Evolutionary conservation across 306 rosid genomes (phyloP).

Genomic region (Fragaria ananassa): DNA sequence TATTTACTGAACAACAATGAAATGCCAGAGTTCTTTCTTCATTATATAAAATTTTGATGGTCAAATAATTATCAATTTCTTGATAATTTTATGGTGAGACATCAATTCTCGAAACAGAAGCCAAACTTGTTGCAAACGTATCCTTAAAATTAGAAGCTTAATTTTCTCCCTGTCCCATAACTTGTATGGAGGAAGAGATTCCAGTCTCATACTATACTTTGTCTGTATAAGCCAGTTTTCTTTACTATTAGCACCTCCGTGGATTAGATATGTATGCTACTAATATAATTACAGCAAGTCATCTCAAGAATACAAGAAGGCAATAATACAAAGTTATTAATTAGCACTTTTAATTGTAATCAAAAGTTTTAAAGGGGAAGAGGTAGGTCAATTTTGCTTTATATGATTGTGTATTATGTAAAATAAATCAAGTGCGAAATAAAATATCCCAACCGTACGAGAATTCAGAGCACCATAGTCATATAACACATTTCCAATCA

Average conservation of each 20-base stretch:
- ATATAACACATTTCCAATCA: neutral
- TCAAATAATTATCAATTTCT: neutral
- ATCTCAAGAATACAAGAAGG: neutral
- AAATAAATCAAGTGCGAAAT: neutral
- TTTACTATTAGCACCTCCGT: neutral
- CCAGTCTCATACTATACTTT: neutral
- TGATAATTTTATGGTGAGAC: neutral
- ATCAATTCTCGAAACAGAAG: neutral
- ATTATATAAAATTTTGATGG: neutral
- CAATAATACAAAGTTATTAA: neutral
- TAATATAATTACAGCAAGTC: too few relatives aligned
- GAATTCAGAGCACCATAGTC: neutral
- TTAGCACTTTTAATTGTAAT: neutral
- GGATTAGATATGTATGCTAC: neutral
- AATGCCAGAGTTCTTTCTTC: neutral
- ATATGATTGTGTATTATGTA: neutral
- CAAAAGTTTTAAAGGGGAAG: neutral
- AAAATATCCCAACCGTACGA: neutral
- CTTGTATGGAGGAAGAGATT: neutral
- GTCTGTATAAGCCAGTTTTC: neutral
- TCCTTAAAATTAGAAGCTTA: neutral
- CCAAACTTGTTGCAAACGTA: neutral
- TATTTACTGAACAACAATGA: neutral
- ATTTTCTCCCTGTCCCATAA: neutral
- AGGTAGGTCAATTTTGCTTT: neutral